Evolutionary conservation across 2,329 filamentous ascomycete genomes (phyloP).

Genomic region (Ceratocystis lukuohia): DNA sequence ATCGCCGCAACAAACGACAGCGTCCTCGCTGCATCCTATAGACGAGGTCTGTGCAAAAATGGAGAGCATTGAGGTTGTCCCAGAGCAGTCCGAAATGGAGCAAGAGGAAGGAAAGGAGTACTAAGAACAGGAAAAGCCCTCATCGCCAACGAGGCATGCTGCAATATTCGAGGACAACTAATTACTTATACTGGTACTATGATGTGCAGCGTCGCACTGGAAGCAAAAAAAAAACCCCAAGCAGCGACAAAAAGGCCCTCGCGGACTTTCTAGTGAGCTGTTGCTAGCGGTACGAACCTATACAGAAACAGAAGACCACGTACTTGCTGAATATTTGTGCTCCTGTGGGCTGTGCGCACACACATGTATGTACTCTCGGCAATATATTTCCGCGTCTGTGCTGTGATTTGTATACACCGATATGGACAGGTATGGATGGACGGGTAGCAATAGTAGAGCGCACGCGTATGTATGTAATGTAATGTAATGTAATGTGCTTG

Average conservation of each 20-base stretch:
- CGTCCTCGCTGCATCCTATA: background rate
- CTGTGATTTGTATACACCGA: background rate
- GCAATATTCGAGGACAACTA: background rate
- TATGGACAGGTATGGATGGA: background rate
- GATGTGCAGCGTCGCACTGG: background rate
- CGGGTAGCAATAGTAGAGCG: background rate
- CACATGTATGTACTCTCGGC: background rate
- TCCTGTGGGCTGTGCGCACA: slow-evolving; percentile 1
- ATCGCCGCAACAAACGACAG: slow-evolving; percentile 5
- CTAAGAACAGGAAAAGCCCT: background rate
- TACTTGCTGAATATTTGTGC: background rate
- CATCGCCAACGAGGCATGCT: background rate
- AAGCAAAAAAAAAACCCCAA: background rate
- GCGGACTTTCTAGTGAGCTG: background rate
- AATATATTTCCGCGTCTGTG: slow-evolving; percentile 7
- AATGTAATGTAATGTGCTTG: too few relatives aligned
- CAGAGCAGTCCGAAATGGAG: background rate
- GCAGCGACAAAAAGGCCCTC: background rate
- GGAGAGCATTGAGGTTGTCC: background rate
- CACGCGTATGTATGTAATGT: too few relatives aligned
- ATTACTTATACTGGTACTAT: background rate
- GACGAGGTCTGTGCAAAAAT: background rate
- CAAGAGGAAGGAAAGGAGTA: background rate
- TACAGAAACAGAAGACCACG: background rate
- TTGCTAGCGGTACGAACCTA: background rate